These are phyloP conservation scores for Pneumocystis oryctolagi DNA, from an alignment of 1,139 yeast species.

Conservation along the genomic window DNA sequence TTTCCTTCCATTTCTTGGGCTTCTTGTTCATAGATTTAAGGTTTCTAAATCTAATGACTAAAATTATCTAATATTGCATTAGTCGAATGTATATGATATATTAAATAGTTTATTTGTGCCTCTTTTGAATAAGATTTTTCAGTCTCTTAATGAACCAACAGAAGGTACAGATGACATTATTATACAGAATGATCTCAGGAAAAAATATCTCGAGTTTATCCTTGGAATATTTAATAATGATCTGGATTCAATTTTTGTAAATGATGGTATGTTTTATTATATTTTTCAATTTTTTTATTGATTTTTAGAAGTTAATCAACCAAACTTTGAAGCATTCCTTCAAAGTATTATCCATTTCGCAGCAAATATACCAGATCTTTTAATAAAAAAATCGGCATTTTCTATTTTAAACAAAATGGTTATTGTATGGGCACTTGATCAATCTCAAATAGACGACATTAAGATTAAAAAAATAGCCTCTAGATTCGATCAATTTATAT, in stretches of 20 bases:
- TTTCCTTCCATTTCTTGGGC: conserved; percentile 75
- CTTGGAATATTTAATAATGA: conserved; percentile 62
- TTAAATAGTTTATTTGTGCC: conserved; percentile 63
- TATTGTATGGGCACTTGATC: conserved; percentile 8
- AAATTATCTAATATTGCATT: conserved; percentile 23
- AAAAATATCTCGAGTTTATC: conserved; percentile 53
- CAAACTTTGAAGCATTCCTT: conserved; percentile 46
- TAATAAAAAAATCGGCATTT: conserved; percentile 54
- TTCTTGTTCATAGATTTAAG: conserved; percentile 65
- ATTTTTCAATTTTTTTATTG: conserved; percentile 26
- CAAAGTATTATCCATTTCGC: conserved; percentile 54
- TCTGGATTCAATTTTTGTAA: conserved; percentile 59
- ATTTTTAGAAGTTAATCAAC: conserved; percentile 8
- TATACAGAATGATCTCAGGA: conserved; percentile 37
- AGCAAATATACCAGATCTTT: conserved; percentile 35
- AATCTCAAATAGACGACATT: background rate
- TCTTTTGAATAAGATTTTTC: conserved; percentile 49
- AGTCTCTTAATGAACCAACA: conserved; percentile 33
- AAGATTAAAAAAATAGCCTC: conserved; percentile 30
- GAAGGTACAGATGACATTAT: conserved; percentile 31
- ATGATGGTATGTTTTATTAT: conserved; percentile 37
- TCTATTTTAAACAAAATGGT: conserved; percentile 55
- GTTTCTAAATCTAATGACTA: conserved; percentile 15
- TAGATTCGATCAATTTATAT: conserved; percentile 55
- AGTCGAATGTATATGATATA: conserved; percentile 51